phyloP scores from a whole-genome alignment of 2,329 filamentous ascomycete genomes.

The Laburnicola sp. region DNA sequence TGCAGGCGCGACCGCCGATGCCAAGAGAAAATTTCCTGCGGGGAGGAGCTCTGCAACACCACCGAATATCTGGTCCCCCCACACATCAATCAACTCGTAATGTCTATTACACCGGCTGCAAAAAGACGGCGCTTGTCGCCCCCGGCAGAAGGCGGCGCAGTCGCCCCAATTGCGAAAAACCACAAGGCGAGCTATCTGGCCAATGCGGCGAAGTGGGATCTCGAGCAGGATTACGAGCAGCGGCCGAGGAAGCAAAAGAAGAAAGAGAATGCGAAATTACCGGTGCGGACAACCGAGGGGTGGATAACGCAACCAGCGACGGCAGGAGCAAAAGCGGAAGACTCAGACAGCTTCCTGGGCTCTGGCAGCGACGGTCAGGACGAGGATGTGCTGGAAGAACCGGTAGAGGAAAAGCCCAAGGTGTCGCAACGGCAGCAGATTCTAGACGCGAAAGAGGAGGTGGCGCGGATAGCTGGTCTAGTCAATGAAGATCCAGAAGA shows the following conservation, averaged over 20 bases:
- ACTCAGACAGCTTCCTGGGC: slow-evolving; percentile 66
- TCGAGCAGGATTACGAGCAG: slow-evolving; percentile 89
- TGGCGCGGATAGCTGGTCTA: slow-evolving; percentile 77
- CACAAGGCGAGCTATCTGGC: slow-evolving; percentile 64
- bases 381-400: slow-evolving; percentile 47
- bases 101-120: slow-evolving; percentile 41
- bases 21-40: slow-evolving; percentile 32
- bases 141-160: slow-evolving; percentile 31
- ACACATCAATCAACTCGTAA: slow-evolving; percentile 10
- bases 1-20: slow-evolving; percentile 20
- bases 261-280: slow-evolving; percentile 73
- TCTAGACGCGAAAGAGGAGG: slow-evolving; percentile 83
- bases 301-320: slow-evolving; percentile 60
- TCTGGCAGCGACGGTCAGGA: slow-evolving; percentile 58
- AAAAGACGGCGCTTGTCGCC: slow-evolving; percentile 46
- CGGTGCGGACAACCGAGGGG: slow-evolving; percentile 85
- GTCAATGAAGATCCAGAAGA: slow-evolving; percentile 95
- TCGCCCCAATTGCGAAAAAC: slow-evolving; percentile 19
- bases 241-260: slow-evolving; percentile 75
- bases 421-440: slow-evolving; percentile 80
- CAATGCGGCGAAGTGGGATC: slow-evolving; percentile 79
- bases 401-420: slow-evolving; percentile 60
- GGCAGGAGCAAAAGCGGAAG: slow-evolving; percentile 55
- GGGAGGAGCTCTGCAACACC: slow-evolving; percentile 11
- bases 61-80: slow-evolving; percentile 4